Percentiles rank a stretch among this genome's conserved stretches.
These are phyloP conservation scores for Agrostemma githago DNA, from an alignment of 148 eudicot species.

Conservation along the genomic window DNA sequence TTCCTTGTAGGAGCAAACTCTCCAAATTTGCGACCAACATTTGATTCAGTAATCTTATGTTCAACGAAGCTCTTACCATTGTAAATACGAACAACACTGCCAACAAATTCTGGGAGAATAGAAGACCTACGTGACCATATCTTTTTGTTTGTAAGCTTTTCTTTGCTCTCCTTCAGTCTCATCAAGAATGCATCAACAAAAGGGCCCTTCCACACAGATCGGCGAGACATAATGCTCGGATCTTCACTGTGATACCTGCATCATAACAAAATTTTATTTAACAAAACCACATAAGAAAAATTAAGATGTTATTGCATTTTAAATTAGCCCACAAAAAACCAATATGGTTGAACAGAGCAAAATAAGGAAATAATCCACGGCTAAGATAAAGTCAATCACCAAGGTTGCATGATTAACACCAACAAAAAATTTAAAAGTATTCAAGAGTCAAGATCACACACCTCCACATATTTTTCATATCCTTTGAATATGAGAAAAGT, in stretches of 20 bases:
- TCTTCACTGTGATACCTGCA: conserved; percentile 8
- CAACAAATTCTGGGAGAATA: conserved; percentile 36
- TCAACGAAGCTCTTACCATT: conserved; percentile 40
- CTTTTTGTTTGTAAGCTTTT: conserved; percentile 30
- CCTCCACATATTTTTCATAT: background rate
- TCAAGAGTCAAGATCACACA: background rate
- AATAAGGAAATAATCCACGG: background rate
- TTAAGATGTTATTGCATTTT: background rate
- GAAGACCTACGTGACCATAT: conserved; percentile 38
- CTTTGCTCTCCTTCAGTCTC: conserved; percentile 34
- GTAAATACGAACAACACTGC: conserved; percentile 27
- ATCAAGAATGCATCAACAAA: conserved; percentile 42
- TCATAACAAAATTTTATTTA: background rate
- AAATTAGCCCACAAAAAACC: background rate
- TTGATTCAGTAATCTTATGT: conserved; percentile 43
- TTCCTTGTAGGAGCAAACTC: conserved; percentile 48
- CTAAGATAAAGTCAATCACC: background rate
- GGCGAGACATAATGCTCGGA: conserved; percentile 29
- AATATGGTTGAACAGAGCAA: background rate
- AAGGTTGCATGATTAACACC: background rate
- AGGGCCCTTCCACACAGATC: conserved; percentile 39
- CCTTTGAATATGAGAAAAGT: background rate
- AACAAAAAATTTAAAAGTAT: background rate
- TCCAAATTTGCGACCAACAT: conserved; percentile 53
- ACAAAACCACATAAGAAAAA: background rate